Conservation (phyloP, 1,284 basidiomycete species). For the Sutorius eximius region DNA sequence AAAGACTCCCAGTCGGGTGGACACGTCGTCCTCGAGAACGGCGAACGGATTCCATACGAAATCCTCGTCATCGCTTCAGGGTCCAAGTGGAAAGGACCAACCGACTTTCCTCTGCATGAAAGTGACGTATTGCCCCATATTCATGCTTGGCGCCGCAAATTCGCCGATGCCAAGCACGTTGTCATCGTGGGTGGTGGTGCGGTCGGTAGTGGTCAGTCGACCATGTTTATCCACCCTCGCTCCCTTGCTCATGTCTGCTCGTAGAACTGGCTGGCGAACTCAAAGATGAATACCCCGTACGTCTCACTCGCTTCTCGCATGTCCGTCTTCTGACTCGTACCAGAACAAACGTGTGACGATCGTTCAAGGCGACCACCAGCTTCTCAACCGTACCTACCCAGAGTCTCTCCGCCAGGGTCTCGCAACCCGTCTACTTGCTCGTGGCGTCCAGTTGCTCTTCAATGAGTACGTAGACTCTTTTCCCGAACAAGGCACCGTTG, state of each 20-base stretch:
- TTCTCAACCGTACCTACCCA: slow-evolving; percentile 62
- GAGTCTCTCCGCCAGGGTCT: slow-evolving; percentile 53
- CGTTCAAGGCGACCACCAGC: slow-evolving; percentile 50
- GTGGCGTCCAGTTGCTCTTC: slow-evolving; percentile 53
- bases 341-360: slow-evolving; percentile 64
- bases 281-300: slow-evolving; percentile 50
- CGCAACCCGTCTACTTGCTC: slow-evolving; percentile 40
- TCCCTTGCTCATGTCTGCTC: slow-evolving; percentile 1
- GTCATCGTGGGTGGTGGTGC: slow-evolving; percentile 64
- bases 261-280: slow-evolving; percentile 61
- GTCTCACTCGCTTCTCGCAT: slow-evolving; percentile 15
- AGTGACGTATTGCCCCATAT: slow-evolving; percentile 43
- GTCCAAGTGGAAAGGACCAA: slow-evolving; percentile 50
- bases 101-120: slow-evolving; percentile 45
- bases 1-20: slow-evolving; percentile 41
- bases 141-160: slow-evolving; percentile 44
- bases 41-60: slow-evolving; percentile 50
- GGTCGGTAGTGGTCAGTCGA: slow-evolving; percentile 53
- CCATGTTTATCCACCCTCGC: background rate
- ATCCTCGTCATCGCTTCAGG: slow-evolving; percentile 61
- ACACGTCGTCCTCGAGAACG: slow-evolving; percentile 45
- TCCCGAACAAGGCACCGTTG: slow-evolving; percentile 35
- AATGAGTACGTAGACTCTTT: slow-evolving; percentile 54
- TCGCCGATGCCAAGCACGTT: slow-evolving; percentile 49
- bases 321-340: slow-evolving; percentile 4